Base-by-base conservation (phyloP, 805 yeast species). In the Metschnikowia borealis region DNA sequence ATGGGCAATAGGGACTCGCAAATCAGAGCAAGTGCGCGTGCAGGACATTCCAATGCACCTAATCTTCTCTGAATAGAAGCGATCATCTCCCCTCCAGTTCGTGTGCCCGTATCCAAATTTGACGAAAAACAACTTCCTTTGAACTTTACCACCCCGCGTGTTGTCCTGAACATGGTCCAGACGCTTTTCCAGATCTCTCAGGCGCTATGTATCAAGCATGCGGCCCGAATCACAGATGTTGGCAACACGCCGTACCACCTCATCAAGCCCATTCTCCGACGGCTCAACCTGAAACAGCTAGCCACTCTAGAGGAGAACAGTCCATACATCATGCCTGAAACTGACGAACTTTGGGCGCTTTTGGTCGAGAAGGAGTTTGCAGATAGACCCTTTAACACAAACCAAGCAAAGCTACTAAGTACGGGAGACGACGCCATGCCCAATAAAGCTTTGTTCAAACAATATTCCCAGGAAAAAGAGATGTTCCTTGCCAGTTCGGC, bases 351-450 rank as follows among this genome's bases (percentile, higher is more conserved):
- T 33, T 80, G 84, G 84, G 60, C 58, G 37, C 48, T 52, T n/a
- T 60, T 80, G 20, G 63, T 80, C 1, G 64, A 64, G 37, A 69
- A 74, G 49, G 84, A 79, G 57, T 80, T 80, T 53, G 70, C 77
- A 2, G 73, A 71, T 44, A 59, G 82, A 34, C 80, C 82, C 5
- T 41, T 42, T 31, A 47, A 39, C 20, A 23, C 47, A 18, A 46
- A 50, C 17, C 38, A 38, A n/a, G 41, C 46, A 18, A 43, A 40
- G 39, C 39, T 44, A 21, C n/a, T 49, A 26, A 20, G 49, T 3
- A 11, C 47, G 5, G 50, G 44, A 14, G 41, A 38, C 29, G 15
- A 46, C 15, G 31, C 10, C 10, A 66, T 71, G 64, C 71, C 75
- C 18, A 63, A 73, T 23, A 66, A 71, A 51, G 62, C 65, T 1